Conservation (phyloP, 768 basidiomycete genomes). For the Mycena albidolilacea region DNA sequence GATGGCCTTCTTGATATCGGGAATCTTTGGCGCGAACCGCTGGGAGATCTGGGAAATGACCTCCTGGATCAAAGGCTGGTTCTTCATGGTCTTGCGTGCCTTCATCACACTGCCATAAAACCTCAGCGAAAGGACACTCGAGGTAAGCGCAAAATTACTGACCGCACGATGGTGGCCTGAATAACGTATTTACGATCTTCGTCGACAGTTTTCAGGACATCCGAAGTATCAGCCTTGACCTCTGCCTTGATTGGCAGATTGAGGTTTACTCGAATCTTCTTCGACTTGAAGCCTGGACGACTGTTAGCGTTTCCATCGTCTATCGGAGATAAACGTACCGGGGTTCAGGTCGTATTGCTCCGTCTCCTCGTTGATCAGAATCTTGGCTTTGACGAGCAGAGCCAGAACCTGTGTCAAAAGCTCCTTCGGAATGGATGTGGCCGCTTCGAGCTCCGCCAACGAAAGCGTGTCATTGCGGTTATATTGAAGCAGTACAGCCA, state of each 20-base stretch:
- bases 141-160: conserved; percentile 38
- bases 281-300: conserved; percentile 84
- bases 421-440: conserved; percentile 77
- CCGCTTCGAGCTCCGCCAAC: conserved; percentile 73
- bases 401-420: conserved; percentile 71
- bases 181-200: conserved; percentile 98
- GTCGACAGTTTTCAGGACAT: conserved; percentile 94
- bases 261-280: conserved; percentile 93
- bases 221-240: conserved; percentile 89
- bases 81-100: conserved; percentile 95
- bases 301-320: not conserved
- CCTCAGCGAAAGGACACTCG: not conserved
- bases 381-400: conserved; percentile 89
- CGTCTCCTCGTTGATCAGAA: conserved; percentile 89
- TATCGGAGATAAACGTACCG: conserved; percentile 48
- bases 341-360: conserved; percentile 96
- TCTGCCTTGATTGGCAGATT: conserved; percentile 96
- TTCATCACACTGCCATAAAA: conserved; percentile 84
- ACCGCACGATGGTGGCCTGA: conserved; percentile 94
- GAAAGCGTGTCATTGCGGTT: conserved; percentile 92
- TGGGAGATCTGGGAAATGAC: conserved; percentile 91
- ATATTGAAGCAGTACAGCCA: conserved; percentile 94
- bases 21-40: conserved; percentile 93
- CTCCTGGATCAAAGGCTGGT: conserved; percentile 90
- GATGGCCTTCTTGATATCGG: conserved; percentile 98